A percentile compares a stretch with the other conserved stretches of the same genome.
Evolutionary conservation across 768 basidiomycete genomes (phyloP).

Genomic region (Mycena rosella): DNA sequence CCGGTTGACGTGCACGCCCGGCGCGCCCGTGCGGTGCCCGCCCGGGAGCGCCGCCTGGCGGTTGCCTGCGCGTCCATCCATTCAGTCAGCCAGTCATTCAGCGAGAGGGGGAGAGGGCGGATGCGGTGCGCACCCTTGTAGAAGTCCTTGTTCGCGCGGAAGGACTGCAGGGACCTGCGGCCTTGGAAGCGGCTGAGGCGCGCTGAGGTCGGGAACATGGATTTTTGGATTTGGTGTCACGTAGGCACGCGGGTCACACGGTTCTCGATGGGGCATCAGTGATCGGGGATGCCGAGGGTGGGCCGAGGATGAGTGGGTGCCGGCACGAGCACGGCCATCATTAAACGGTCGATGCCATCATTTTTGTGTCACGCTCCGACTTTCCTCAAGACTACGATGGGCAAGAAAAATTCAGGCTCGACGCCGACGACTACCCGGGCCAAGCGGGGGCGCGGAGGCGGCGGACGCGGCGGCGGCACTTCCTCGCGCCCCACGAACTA

Average conservation of each 20-base stretch:
- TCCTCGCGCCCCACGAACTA: conserved; percentile 12
- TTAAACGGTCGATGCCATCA: no score
- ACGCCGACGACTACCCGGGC: conserved; percentile 40
- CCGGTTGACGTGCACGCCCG: conserved; percentile 86
- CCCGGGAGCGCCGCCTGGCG: conserved; percentile 85
- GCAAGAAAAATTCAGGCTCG: conserved; percentile 54
- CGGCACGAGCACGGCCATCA: no score
- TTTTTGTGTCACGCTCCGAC: conserved; percentile 17
- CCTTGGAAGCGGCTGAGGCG: conserved; percentile 85
- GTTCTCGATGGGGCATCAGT: no score
- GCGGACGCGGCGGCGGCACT: conserved; percentile 49
- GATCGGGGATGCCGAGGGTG: no score
- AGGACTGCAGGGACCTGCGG: conserved; percentile 83
- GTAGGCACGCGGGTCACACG: no score
- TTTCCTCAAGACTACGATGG: conserved; percentile 44
- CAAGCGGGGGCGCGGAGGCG: conserved; percentile 53
- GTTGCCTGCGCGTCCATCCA: conserved; percentile 78
- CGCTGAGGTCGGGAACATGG: conserved; percentile 78
- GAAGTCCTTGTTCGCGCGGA: conserved; percentile 94
- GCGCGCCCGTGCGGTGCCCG: conserved; percentile 88
- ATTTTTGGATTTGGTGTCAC: no score
- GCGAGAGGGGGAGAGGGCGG: no score
- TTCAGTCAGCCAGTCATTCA: no score
- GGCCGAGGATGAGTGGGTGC: no score
- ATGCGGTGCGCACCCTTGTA: conserved; percentile 94